Conservation (phyloP, 345 rosid species). For the Leavenworthia alabamica region DNA sequence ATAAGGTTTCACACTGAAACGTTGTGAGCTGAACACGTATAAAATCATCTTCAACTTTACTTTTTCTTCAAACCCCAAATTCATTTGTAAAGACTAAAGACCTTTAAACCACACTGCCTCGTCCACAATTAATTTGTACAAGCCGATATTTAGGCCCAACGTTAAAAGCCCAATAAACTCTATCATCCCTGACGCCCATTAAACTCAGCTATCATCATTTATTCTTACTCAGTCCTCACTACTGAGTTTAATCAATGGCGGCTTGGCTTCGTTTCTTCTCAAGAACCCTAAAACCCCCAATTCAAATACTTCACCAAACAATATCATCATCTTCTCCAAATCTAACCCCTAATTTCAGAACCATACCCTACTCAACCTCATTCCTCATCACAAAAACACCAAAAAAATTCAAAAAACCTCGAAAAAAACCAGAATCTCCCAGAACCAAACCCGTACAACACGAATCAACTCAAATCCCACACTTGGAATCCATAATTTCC, state of each 20-base stretch:
- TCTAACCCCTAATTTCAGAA: conserved; percentile 16
- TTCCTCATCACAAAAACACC: conserved; percentile 80
- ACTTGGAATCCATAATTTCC: conserved; percentile 48
- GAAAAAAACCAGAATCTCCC: conserved; percentile 53
- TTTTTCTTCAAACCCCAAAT: no score
- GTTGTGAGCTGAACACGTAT: no score
- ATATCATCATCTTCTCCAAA: conserved; percentile 20
- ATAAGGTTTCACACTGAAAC: no score
- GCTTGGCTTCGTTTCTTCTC: conserved; percentile 38
- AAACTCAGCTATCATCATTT: no score
- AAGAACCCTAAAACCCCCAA: conserved; percentile 16
- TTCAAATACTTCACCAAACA: not conserved
- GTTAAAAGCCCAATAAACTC: no score
- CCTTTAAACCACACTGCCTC: no score
- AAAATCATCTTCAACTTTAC: no score
- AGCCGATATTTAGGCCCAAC: no score
- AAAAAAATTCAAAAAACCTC: conserved; percentile 41
- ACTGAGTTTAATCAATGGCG: conserved; percentile 32
- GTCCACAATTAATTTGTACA: no score
- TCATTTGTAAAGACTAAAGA: no score
- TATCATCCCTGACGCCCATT: no score
- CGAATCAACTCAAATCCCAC: conserved; percentile 39
- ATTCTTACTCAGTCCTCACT: not conserved
- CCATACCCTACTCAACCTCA: conserved; percentile 60
- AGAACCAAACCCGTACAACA: conserved; percentile 57